Evolutionary conservation across 1,284 basidiomycete genomes (phyloP).

Genomic region (Schizopora paradoxa): DNA sequence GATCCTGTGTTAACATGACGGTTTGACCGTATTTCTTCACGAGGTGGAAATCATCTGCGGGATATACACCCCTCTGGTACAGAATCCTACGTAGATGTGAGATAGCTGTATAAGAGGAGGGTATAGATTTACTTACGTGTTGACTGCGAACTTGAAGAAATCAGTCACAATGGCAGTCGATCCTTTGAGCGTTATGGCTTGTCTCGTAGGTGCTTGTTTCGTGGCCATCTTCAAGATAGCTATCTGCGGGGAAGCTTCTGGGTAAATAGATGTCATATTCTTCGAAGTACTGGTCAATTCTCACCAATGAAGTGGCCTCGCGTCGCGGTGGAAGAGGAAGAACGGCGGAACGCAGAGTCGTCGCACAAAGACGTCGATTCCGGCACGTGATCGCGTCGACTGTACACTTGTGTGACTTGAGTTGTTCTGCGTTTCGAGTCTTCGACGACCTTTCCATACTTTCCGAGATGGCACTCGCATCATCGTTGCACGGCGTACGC

Average conservation of each 20-base stretch:
- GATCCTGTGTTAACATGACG: constrained; percentile 90
- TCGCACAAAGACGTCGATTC: background rate
- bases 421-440: no score
- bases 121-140: constrained; percentile 59
- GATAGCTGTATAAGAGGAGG: constrained; percentile 15
- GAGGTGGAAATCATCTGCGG: constrained; percentile 98
- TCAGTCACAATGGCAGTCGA: constrained; percentile 95
- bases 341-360: no score
- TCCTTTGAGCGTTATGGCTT: constrained; percentile 91
- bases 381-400: background rate
- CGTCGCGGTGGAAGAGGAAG: no score
- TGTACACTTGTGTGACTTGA: no score
- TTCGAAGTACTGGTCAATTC: no score
- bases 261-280: no score
- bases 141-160: constrained; percentile 98
- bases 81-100: constrained; percentile 60
- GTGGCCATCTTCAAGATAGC: constrained; percentile 30
- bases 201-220: constrained; percentile 62
- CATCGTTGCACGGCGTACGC: background rate
- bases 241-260: no score
- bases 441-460: no score
- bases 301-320: no score
- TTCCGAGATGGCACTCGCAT: constrained; percentile 7
- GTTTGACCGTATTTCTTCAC: constrained; percentile 98
- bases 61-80: constrained; percentile 96